Percentiles rank a stretch among this genome's conserved stretches.
These are phyloP conservation scores for Drosera spatulata DNA, from an alignment of 179 eudicot genomes.

Conservation along the genomic window DNA sequence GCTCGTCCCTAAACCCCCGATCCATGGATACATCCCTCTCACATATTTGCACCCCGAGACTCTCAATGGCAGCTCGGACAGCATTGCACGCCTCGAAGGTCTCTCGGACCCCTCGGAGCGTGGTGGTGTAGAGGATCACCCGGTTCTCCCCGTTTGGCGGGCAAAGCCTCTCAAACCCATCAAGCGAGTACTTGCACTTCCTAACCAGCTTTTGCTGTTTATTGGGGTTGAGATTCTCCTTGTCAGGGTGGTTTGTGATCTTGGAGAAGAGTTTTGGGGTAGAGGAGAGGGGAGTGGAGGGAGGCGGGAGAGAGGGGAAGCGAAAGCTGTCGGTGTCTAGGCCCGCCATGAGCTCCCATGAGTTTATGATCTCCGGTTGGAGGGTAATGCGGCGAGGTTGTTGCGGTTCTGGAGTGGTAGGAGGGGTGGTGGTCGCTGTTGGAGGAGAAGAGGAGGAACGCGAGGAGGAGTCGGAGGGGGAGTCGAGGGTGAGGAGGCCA, in stretches of 20 bases:
- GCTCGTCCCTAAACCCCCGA: conserved; percentile 55
- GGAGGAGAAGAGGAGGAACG: no score
- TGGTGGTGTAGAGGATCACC: conserved; percentile 76
- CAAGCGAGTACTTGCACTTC: conserved; percentile 10
- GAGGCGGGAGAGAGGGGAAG: conserved; percentile 25
- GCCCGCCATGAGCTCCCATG: conserved; percentile 96
- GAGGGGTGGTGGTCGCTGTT: conserved; percentile 8
- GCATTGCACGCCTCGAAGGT: conserved; percentile 83
- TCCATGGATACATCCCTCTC: conserved; percentile 88
- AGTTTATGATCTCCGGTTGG: conserved; percentile 60
- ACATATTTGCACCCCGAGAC: conserved; percentile 40
- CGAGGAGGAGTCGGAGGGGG: conserved; percentile 13
- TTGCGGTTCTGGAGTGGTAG: conserved; percentile 12
- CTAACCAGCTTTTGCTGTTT: conserved; percentile 1
- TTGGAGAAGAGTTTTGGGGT: conserved; percentile 4
- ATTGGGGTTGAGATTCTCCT: conserved; percentile 48
- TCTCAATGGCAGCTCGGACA: conserved; percentile 51
- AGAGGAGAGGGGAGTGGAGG: conserved; percentile 13
- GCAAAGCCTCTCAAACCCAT: conserved; percentile 34
- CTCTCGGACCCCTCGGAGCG: conserved; percentile 70
- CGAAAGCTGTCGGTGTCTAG: conserved; percentile 57
- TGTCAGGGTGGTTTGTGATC: not conserved
- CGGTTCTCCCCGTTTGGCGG: conserved; percentile 60
- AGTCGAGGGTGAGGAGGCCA: conserved; percentile 56
- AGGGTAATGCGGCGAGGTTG: conserved; percentile 41